Evolutionary conservation across 2,329 filamentous ascomycete genomes (phyloP).

Genomic region (Emmonsiellopsis sp.): DNA sequence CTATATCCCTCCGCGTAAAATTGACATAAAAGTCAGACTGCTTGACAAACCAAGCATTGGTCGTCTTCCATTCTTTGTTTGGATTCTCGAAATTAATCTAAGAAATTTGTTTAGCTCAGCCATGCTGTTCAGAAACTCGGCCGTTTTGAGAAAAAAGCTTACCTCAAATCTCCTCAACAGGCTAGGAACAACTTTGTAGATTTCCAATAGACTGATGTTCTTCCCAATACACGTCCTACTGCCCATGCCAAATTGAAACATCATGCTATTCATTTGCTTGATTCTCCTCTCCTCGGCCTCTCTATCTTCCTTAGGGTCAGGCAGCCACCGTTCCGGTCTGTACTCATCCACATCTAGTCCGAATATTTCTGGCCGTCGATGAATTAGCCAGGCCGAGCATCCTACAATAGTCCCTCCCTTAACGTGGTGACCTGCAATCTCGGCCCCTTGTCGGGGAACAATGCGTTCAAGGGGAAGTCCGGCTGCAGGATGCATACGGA

Average conservation of each 20-base stretch:
- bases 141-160: neutral
- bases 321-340: conserved; percentile 17
- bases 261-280: no score
- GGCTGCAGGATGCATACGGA: conserved; percentile 25
- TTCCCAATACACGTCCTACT: conserved; percentile 42
- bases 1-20: no score
- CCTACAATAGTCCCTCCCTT: conserved; percentile 20
- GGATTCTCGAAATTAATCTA: no score
- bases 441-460: conserved; percentile 22
- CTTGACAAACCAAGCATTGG: no score
- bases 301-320: neutral
- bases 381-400: conserved; percentile 24
- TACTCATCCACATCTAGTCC: conserved; percentile 16
- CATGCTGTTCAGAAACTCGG: no score
- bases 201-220: conserved; percentile 15
- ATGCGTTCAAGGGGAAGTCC: conserved; percentile 22
- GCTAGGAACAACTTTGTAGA: conserved; percentile 15
- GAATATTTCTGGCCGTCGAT: conserved; percentile 14
- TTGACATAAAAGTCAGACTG: no score
- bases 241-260: conserved; percentile 35
- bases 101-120: no score
- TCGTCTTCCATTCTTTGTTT: no score
- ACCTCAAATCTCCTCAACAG: conserved; percentile 42
- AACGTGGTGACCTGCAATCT: conserved; percentile 21
- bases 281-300: no score